Conservation (phyloP, 2,329 filamentous ascomycete genomes). For the Pseudogymnoascus sp. region DNA sequence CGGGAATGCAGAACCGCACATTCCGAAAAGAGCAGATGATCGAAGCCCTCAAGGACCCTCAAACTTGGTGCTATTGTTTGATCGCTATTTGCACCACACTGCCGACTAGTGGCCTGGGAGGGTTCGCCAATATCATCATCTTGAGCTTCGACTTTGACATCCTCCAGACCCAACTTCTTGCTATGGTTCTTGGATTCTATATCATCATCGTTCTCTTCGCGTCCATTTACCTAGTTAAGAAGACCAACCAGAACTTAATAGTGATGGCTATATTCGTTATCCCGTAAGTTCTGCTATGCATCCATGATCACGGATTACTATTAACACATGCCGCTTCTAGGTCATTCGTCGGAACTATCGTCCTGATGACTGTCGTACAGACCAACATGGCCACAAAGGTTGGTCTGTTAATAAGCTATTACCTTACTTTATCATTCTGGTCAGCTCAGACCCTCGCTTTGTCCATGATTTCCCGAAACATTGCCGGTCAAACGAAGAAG, state of each 20-base stretch:
- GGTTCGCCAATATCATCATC: slow-evolving; percentile 69
- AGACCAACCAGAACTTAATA: slow-evolving; percentile 58
- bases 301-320: background rate
- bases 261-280: slow-evolving; percentile 59
- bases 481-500: slow-evolving; percentile 45
- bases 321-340: slow-evolving; percentile 29
- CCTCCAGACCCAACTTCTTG: slow-evolving; percentile 62
- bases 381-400: slow-evolving; percentile 49
- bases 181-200: slow-evolving; percentile 67
- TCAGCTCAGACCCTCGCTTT: slow-evolving; percentile 60
- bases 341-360: slow-evolving; percentile 62
- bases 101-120: slow-evolving; percentile 63
- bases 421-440: slow-evolving; percentile 72
- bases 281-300: slow-evolving; percentile 42
- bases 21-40: slow-evolving; percentile 43
- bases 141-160: slow-evolving; percentile 56
- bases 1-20: slow-evolving; percentile 43
- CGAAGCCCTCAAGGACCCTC: slow-evolving; percentile 52
- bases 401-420: slow-evolving; percentile 65
- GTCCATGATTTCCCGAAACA: slow-evolving; percentile 49
- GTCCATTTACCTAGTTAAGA: slow-evolving; percentile 61
- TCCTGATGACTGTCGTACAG: slow-evolving; percentile 61
- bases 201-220: slow-evolving; percentile 63
- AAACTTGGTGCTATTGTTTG: slow-evolving; percentile 55
- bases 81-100: slow-evolving; percentile 66